Evolutionary conservation across 2,329 filamentous ascomycete genomes (phyloP), one percentile per base, ranked within the genome.

Genomic region (Leptodontidium sp.): DNA sequence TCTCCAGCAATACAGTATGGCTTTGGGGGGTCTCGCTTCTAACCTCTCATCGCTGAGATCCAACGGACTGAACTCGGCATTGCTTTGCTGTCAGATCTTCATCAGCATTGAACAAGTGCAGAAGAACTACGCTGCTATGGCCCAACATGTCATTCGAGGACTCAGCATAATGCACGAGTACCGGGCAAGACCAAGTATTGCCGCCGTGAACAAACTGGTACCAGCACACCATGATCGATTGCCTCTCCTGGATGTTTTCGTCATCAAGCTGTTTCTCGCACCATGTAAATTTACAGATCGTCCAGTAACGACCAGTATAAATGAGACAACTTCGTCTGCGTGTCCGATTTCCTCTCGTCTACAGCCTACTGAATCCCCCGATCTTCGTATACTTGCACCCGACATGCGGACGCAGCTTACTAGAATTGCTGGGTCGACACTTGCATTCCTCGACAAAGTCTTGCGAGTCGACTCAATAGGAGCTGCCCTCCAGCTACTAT

Each of bases 71-170:
- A 81, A 76, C 67, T 81, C 81, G 29, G 79, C 81, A 64, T 74
- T 84, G 43, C 76, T 83, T 67, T 84, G 82, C 76, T 84, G 83
- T 72, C 81, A 84, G 70, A 73, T 84, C 50, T 80, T 84, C 70
- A 83, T 84, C 72, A 83, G 82, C 71, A 83, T 84, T 66, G 82
- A 84, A 72, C 81, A 84, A 75, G 78, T 81, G 64, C 77, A 77
- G 38, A 74, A 75, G 5, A 82, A 83, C 65, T 82, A 79, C 47
- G 68, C 75, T 68, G 78, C 81, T 47, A 82, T 84, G 81, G 79
- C 77, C 50, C 80, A 81, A 55, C 82, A 84, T 65, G 79, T 83
- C 26, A 76, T 82, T 71, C 80, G 71, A 65, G 82, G 82, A 66
- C 78, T 84, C 55, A 75, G 74, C n/a, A 83, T 84, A 71, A 81